Evolutionary conservation across 352 stramenopile species (phyloP), one percentile per base, ranked within the genome.

Genomic region (Globisporangium carolinianum): DNA sequence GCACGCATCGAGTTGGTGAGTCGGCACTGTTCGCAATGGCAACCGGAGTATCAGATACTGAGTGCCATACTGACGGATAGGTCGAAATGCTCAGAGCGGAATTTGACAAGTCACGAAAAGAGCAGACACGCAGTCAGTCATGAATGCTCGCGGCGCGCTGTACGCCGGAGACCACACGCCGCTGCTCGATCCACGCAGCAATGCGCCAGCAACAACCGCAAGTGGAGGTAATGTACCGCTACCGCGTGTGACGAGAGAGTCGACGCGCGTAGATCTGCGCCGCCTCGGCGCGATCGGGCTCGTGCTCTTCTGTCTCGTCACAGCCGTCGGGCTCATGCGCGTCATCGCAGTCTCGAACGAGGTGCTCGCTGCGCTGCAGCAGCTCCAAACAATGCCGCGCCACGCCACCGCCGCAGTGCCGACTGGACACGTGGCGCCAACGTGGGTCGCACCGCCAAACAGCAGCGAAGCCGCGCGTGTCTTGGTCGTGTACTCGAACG

Each of bases 401-500:
- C 18, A 42, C 18, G 43, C 42, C 12, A n/a, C 15, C 6, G 32
- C 6, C 3, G 15, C 45, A 12, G 53, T n/a, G 11, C 37, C 24
- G 4, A 35, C 36, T 15, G 36, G 1, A 4, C 35, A 38, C 37
- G 36, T 9, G 10, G 32, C 24, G n/a, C 18, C 51, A 3, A 39
- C 41, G 32, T 38, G 35, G 5, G 47, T 38, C 12, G 14, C 14
- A 9, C n/a, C 8, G 12, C 36, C 35, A 12, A 54, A 55, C 24
- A 37, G 45, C 51, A 51, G 11, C 7, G 36, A 49, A 35, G 42
- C 53, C 17, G 66, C 73, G 18, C 76, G 80, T 7, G 75, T 95
- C 9, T 68, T 95, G 18, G 77, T 94, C 51, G 82, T 82, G 50
- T 87, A 83, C 57, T 83, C 76, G 38, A 79, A 87, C 41, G 80